These are phyloP conservation scores for Ajuga chamaepitys DNA, from an alignment of 257 asterid species.

Conservation along the genomic window DNA sequence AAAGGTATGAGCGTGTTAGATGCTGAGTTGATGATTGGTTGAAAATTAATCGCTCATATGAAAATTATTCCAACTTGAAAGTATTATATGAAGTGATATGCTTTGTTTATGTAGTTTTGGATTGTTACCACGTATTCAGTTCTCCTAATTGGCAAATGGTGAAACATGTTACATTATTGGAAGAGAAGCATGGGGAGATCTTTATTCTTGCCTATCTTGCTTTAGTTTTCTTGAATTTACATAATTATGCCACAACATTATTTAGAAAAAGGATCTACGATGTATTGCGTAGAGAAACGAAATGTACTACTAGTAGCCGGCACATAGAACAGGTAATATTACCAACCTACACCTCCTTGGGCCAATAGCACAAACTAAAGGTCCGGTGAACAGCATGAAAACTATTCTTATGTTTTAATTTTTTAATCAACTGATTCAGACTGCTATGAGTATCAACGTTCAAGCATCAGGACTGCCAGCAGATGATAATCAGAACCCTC, in stretches of 20 bases:
- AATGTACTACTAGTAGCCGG: not conserved
- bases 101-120: too few relatives aligned
- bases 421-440: not conserved
- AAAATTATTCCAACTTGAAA: too few relatives aligned
- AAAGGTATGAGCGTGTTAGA: slow-evolving; percentile 2
- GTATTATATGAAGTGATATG: too few relatives aligned
- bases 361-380: too few relatives aligned
- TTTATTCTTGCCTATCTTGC: too few relatives aligned
- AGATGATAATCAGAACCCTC: not conserved
- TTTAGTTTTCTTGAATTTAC: too few relatives aligned
- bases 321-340: not conserved
- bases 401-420: not conserved
- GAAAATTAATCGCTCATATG: too few relatives aligned
- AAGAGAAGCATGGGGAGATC: too few relatives aligned
- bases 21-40: not conserved
- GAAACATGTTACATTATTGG: too few relatives aligned
- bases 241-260: not conserved
- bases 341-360: not conserved
- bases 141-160: too few relatives aligned
- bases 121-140: too few relatives aligned
- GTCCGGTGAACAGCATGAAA: too few relatives aligned
- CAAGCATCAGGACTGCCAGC: not conserved
- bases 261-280: not conserved
- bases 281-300: not conserved
- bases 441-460: not conserved